These are phyloP conservation scores for Astrothelium macrocarpum DNA, from an alignment of 495 filamentous ascomycete species.

Conservation along the genomic window DNA sequence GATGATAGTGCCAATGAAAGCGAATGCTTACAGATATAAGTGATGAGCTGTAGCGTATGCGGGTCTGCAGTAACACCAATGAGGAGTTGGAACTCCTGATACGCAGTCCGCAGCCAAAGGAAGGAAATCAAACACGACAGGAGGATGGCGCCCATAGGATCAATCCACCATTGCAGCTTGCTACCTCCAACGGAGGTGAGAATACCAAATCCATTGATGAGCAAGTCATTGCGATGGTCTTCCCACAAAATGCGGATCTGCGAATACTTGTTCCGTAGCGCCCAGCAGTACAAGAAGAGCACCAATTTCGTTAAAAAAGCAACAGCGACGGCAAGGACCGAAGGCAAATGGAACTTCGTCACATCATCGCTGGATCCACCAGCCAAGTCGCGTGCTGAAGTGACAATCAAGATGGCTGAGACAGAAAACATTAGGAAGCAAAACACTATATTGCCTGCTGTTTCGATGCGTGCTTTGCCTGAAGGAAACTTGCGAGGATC, in stretches of 20 bases:
- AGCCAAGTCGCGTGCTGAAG: slow-evolving; percentile 63
- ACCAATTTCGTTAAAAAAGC: slow-evolving; percentile 76
- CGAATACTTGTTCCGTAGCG: slow-evolving; percentile 75
- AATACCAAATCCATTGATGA: slow-evolving; percentile 67
- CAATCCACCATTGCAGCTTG: slow-evolving; percentile 89
- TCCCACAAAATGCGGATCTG: slow-evolving; percentile 86
- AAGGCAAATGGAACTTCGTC: slow-evolving; percentile 63
- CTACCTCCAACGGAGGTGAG: slow-evolving; percentile 77
- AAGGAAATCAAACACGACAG: slow-evolving; percentile 64
- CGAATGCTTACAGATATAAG: slow-evolving; percentile 66
- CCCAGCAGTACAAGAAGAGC: slow-evolving; percentile 88
- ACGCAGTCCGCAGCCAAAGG: slow-evolving; percentile 79
- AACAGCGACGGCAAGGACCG: slow-evolving; percentile 75
- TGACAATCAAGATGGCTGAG: slow-evolving; percentile 81
- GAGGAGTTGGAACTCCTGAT: slow-evolving; percentile 78
- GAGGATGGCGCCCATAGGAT: slow-evolving; percentile 83
- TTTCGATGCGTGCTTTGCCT: slow-evolving; percentile 91
- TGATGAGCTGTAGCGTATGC: slow-evolving; percentile 84
- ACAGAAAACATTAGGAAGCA: slow-evolving; percentile 94
- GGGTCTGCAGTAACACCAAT: slow-evolving; percentile 81
- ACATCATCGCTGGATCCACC: slow-evolving; percentile 27
- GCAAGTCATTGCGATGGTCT: slow-evolving; percentile 39
- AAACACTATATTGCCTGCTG: slow-evolving; percentile 92
- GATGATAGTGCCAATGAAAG: slow-evolving; percentile 2
- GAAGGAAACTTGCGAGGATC: slow-evolving; percentile 85